phyloP scores from a whole-genome alignment of 2,329 filamentous ascomycete genomes.

The Mollisia scopiformis region DNA sequence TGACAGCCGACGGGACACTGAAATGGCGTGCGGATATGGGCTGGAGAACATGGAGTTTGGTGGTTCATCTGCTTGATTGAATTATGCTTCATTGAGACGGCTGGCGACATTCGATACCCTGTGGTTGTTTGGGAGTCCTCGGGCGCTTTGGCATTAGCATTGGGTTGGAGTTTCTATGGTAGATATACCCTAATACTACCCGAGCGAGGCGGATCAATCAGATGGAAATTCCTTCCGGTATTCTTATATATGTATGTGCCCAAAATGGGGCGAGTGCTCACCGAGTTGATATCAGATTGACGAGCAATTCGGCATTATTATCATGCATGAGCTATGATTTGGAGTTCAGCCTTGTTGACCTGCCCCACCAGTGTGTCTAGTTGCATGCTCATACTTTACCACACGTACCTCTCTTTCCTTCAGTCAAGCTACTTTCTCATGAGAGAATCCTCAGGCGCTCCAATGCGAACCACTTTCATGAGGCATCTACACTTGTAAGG shows the following conservation, averaged over 20 bases:
- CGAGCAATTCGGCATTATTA: too few relatives aligned
- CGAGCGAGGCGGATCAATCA: too few relatives aligned
- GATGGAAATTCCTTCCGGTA: too few relatives aligned
- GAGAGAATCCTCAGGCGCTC: neutral
- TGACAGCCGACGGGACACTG: neutral
- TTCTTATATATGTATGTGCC: too few relatives aligned
- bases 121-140: neutral
- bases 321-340: too few relatives aligned
- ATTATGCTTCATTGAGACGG: neutral
- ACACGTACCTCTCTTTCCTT: too few relatives aligned
- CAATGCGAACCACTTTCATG: neutral
- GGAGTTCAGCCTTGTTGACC: neutral
- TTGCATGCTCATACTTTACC: too few relatives aligned
- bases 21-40: neutral
- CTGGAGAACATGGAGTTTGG: neutral
- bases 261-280: too few relatives aligned
- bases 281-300: too few relatives aligned
- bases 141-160: neutral
- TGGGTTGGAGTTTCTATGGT: neutral
- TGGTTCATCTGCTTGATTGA: neutral
- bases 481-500: neutral
- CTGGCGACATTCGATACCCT: neutral
- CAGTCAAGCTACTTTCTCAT: too few relatives aligned
- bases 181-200: neutral
- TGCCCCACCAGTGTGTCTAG: neutral